Conservation (phyloP, 2,329 filamentous ascomycete species). For the Fusarium beomiforme region DNA sequence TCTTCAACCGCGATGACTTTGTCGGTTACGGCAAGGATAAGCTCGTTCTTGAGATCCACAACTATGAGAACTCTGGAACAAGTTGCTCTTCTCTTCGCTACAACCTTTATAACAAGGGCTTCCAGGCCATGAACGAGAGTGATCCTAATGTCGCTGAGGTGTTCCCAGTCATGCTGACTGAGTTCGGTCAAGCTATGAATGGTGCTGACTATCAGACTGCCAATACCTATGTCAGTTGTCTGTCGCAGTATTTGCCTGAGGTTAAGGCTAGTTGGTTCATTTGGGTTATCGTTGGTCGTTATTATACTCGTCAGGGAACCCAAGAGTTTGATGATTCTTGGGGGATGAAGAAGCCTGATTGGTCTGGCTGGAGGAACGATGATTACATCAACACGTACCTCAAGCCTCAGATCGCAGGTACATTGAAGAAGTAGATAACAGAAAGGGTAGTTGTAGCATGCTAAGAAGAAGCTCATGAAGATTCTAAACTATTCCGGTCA, state of each 20-base stretch:
- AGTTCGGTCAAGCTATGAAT: conserved; percentile 64
- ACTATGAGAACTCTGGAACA: conserved; percentile 63
- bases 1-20: conserved; percentile 59
- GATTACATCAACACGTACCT: conserved; percentile 50
- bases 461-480: no score
- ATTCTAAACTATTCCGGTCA: no score
- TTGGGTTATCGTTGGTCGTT: conserved; percentile 67
- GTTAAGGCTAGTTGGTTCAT: conserved; percentile 64
- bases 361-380: conserved; percentile 60
- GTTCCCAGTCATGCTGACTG: conserved; percentile 57
- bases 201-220: conserved; percentile 52
- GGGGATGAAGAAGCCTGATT: conserved; percentile 65
- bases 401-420: conserved; percentile 13
- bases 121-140: conserved; percentile 58
- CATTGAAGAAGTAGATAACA: not conserved
- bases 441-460: no score
- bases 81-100: conserved; percentile 58
- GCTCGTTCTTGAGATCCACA: conserved; percentile 69
- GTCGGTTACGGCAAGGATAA: conserved; percentile 59
- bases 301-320: conserved; percentile 63
- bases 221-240: conserved; percentile 61
- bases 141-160: conserved; percentile 50
- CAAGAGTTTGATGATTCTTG: conserved; percentile 68
- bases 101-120: conserved; percentile 61
- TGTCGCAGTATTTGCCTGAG: conserved; percentile 58